A percentile compares a stretch with the other conserved stretches of the same genome.
These are phyloP conservation scores for Pyrenochaeta sp. DNA, from an alignment of 2,329 filamentous ascomycete species.

Conservation along the genomic window DNA sequence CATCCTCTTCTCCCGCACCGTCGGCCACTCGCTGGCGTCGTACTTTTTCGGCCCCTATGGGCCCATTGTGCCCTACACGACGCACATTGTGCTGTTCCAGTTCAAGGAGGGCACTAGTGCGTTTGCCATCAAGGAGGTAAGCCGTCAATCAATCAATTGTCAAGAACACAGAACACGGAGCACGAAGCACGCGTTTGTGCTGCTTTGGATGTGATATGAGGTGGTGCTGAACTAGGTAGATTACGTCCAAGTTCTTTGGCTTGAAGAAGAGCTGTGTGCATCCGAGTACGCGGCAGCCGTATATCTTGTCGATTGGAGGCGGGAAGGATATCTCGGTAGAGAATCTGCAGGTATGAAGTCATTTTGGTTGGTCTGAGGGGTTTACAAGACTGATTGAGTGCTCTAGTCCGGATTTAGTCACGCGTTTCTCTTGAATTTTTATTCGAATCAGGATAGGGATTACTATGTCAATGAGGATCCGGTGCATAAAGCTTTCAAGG, in stretches of 20 bases:
- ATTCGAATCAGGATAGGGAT: conserved; percentile 50
- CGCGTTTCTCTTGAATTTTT: conserved; percentile 54
- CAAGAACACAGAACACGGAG: too few relatives aligned
- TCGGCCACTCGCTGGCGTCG: conserved; percentile 22
- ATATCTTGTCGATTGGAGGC: conserved; percentile 40
- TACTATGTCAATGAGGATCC: conserved; percentile 54
- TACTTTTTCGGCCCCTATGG: conserved; percentile 23
- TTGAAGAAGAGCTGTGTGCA: conserved; percentile 41
- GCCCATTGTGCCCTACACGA: conserved; percentile 29
- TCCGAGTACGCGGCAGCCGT: conserved; percentile 31
- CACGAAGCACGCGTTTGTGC: too few relatives aligned
- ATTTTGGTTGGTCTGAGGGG: too few relatives aligned
- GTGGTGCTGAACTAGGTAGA: too few relatives aligned
- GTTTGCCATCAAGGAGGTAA: conserved; percentile 39
- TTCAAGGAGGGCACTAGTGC: conserved; percentile 38
- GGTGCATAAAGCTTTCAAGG: conserved; percentile 50
- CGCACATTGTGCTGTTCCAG: conserved; percentile 44
- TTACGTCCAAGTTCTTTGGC: conserved; percentile 38
- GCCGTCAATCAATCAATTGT: background rate
- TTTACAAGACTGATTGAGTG: conserved; percentile 56
- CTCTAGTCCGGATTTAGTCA: conserved; percentile 52
- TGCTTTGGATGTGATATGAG: too few relatives aligned
- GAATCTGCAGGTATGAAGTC: conserved; percentile 34
- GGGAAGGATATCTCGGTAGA: conserved; percentile 45
- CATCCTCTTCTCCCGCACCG: conserved; percentile 27